Evolutionary conservation across 176 grass and related monocot species (phyloP).

Genomic region (Avena eriantha): DNA sequence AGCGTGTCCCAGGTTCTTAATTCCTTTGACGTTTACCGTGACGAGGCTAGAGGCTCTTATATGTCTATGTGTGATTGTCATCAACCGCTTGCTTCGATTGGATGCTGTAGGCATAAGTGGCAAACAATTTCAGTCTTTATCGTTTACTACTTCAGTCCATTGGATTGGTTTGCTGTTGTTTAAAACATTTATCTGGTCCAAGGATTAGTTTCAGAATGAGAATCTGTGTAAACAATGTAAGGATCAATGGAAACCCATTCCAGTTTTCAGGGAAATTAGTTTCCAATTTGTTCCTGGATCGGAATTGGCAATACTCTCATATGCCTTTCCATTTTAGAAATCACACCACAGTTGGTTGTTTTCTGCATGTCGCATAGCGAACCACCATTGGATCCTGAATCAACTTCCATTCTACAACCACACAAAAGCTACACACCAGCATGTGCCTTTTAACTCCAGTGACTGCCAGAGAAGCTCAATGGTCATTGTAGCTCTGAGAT

Average conservation of each 20-base stretch:
- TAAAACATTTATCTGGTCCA: background rate
- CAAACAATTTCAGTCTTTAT: background rate
- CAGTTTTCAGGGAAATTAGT: background rate
- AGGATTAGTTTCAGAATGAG: background rate
- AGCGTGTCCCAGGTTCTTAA: background rate
- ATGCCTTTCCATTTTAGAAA: background rate
- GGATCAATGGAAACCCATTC: background rate
- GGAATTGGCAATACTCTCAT: background rate
- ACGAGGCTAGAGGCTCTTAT: background rate
- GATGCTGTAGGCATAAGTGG: background rate
- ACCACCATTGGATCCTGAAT: background rate
- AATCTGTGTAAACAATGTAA: background rate
- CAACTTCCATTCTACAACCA: background rate
- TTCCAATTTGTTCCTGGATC: background rate
- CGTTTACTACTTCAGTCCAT: background rate
- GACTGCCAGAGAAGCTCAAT: conserved; percentile 13
- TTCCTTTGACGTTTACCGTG: background rate
- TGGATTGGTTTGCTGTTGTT: background rate
- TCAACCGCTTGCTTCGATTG: background rate
- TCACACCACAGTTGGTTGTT: background rate
- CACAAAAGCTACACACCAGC: conserved; percentile 7
- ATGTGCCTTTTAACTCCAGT: background rate
- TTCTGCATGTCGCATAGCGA: background rate
- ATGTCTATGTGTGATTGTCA: background rate
- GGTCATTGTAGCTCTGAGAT: background rate